Percentiles rank a stretch among this genome's conserved stretches.
These are phyloP conservation scores for Leptographium lundbergii DNA, from an alignment of 2,329 filamentous ascomycete species.

Conservation along the genomic window DNA sequence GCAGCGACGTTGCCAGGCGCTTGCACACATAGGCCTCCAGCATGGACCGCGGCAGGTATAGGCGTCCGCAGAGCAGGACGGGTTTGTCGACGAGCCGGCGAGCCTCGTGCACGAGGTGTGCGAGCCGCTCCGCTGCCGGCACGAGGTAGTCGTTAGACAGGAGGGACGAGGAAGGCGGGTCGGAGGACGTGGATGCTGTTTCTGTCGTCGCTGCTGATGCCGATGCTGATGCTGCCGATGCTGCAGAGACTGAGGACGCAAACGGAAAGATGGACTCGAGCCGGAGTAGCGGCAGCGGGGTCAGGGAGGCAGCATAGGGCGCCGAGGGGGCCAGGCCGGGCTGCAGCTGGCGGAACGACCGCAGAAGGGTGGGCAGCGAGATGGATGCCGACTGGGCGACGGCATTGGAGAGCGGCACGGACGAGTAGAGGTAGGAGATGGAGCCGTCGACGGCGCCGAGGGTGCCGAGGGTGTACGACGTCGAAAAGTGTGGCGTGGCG, in stretches of 20 bases:
- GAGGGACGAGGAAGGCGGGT: not conserved
- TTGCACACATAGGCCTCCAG: conserved; percentile 78
- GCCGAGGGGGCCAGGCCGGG: conserved; percentile 22
- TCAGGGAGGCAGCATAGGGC: conserved; percentile 22
- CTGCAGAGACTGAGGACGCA: conserved; percentile 9
- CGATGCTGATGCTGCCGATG: not conserved
- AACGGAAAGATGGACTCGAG: conserved; percentile 1
- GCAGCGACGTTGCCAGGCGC: conserved; percentile 62
- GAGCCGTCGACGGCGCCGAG: conserved; percentile 89
- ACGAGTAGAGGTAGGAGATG: conserved; percentile 94
- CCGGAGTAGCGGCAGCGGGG: conserved; percentile 7
- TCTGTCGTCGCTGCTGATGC: not conserved
- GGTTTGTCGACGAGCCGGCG: conserved; percentile 11
- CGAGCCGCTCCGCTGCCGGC: conserved; percentile 7
- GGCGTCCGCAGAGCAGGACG: conserved; percentile 57
- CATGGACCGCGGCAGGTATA: conserved; percentile 74
- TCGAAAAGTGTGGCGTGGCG: conserved; percentile 84
- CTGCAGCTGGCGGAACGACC: conserved; percentile 69
- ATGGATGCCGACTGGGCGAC: conserved; percentile 58
- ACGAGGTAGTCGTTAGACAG: conserved; percentile 4
- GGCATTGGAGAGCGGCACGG: conserved; percentile 58
- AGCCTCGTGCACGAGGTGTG: conserved; percentile 12
- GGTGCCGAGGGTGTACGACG: conserved; percentile 82
- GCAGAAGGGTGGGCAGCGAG: conserved; percentile 63
- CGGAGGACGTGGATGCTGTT: not conserved